Conservation (phyloP, 495 filamentous ascomycete species). For the Penicillium macrosclerotiorum region DNA sequence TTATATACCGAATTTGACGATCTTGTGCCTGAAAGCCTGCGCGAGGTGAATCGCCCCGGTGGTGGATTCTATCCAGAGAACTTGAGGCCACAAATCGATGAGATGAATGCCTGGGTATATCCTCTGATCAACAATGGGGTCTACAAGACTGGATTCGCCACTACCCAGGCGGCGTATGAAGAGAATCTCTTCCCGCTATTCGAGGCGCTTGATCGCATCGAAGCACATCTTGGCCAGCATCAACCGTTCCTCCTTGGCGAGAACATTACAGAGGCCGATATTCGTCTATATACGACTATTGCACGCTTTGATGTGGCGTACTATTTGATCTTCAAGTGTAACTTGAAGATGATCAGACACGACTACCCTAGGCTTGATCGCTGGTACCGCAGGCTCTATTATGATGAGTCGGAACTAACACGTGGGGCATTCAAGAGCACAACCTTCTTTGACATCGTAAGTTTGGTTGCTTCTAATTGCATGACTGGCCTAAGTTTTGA, state of each 20-base stretch:
- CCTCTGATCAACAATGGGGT: constrained; percentile 67
- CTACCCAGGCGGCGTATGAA: constrained; percentile 63
- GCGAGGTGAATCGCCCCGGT: constrained; percentile 42
- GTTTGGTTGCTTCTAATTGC: constrained; percentile 8
- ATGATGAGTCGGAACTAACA: constrained; percentile 54
- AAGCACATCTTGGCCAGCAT: constrained; percentile 53
- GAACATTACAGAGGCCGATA: constrained; percentile 65
- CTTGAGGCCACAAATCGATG: constrained; percentile 57
- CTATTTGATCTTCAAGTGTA: constrained; percentile 70
- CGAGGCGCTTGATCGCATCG: constrained; percentile 59
- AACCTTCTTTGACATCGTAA: constrained; percentile 60
- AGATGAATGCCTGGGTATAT: constrained; percentile 64
- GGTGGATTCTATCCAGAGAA: constrained; percentile 57
- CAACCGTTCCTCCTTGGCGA: constrained; percentile 64
- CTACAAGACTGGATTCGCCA: constrained; percentile 69
- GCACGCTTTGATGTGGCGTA: constrained; percentile 66
- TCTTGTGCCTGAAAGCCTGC: constrained; percentile 49
- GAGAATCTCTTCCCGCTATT: constrained; percentile 59
- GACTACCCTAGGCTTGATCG: constrained; percentile 67
- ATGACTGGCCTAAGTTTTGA: not conserved
- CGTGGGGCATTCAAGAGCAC: constrained; percentile 65
- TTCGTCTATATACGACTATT: constrained; percentile 63
- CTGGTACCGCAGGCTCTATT: constrained; percentile 73
- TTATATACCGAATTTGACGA: constrained; percentile 60
- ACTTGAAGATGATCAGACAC: constrained; percentile 65